Percentiles rank a stretch among this genome's conserved stretches.
Conservation (phyloP, 257 asterid species). For the Solanum etuberosum region DNA sequence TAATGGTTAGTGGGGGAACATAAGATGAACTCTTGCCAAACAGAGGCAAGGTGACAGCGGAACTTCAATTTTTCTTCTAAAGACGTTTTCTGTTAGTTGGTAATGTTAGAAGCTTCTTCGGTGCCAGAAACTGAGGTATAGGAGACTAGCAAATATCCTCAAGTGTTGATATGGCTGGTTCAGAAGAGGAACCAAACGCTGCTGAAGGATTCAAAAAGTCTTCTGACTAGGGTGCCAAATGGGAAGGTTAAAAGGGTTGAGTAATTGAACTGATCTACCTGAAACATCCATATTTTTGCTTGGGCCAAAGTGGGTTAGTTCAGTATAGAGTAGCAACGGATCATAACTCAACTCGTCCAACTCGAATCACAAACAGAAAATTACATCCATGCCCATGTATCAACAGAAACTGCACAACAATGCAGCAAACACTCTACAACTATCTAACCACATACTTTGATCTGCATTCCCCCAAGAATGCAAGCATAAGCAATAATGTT, state of each 20-base stretch:
- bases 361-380: neutral
- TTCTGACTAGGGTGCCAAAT: neutral
- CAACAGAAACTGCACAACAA: neutral
- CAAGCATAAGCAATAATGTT: neutral
- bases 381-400: neutral
- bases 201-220: neutral
- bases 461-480: neutral
- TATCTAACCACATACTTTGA: neutral
- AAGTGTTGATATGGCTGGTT: neutral
- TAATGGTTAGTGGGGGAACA: neutral
- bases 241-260: neutral
- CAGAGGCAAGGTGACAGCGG: neutral
- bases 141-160: neutral
- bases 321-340: neutral
- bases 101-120: neutral
- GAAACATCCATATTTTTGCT: neutral
- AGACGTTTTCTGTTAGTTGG: neutral
- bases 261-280: neutral
- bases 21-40: neutral
- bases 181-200: neutral
- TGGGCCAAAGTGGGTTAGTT: neutral
- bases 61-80: neutral
- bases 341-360: neutral
- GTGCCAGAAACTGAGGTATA: neutral
- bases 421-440: neutral